Percentiles rank a stretch among this genome's conserved stretches.
phyloP scores from a whole-genome alignment of 1,284 basidiomycete species.

The Pyrrhoderma lamaoense region DNA sequence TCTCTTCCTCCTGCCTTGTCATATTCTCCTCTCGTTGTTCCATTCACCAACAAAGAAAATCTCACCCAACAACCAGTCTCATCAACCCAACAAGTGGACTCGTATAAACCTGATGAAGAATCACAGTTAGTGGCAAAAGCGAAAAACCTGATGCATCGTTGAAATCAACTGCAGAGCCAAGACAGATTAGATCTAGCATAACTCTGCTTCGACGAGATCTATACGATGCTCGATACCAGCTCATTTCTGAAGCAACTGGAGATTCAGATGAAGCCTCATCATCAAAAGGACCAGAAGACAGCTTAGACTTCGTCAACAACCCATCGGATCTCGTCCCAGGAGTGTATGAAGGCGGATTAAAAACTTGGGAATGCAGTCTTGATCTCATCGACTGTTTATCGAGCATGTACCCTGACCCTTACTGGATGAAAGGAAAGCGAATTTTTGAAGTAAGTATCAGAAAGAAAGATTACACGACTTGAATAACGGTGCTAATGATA shows the following conservation, averaged over 20 bases:
- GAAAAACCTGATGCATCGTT: too few species aligned
- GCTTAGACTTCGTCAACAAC: slow-evolving; percentile 60
- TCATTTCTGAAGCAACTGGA: slow-evolving; percentile 21
- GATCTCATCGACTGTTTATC: slow-evolving; percentile 64
- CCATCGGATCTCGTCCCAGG: slow-evolving; percentile 89
- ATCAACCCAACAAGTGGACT: not conserved
- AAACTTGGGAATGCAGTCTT: slow-evolving; percentile 95
- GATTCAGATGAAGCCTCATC: not conserved
- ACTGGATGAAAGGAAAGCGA: slow-evolving; percentile 28
- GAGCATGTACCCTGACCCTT: not conserved
- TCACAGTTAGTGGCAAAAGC: too few species aligned
- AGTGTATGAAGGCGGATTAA: slow-evolving; percentile 92
- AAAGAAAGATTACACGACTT: too few species aligned
- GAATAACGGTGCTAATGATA: too few species aligned
- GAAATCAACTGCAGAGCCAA: too few species aligned
- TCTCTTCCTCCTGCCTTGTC: slow-evolving; percentile 19
- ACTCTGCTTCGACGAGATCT: slow-evolving; percentile 45
- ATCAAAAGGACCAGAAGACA: slow-evolving; percentile 5
- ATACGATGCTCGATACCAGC: slow-evolving; percentile 55
- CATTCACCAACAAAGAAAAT: not conserved
- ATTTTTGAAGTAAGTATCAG: slow-evolving; percentile 52
- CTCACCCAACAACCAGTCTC: not conserved
- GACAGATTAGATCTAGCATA: slow-evolving; percentile 17
- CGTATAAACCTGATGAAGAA: too few species aligned
- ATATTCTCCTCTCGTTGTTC: slow-evolving; percentile 18